Evolutionary conservation across 306 rosid genomes (phyloP).

Genomic region (Trifolium dubium): DNA sequence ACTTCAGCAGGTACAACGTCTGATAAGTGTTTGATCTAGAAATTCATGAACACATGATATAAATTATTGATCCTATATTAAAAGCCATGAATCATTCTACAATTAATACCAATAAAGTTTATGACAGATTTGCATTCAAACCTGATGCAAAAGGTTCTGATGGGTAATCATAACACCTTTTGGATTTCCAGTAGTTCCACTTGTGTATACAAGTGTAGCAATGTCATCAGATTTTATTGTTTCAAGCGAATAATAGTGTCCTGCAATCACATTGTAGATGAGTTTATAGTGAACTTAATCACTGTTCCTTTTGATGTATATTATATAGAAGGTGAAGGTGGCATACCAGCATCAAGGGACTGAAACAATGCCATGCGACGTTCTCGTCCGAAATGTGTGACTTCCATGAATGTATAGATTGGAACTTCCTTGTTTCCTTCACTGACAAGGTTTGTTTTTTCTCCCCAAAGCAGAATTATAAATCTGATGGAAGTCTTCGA

Average conservation of each 20-base stretch:
- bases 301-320: slow-evolving; percentile 19
- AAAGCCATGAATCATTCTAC: slow-evolving; percentile 26
- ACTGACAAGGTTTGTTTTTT: slow-evolving; percentile 61
- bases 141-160: slow-evolving; percentile 93
- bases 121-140: slow-evolving; percentile 46
- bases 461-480: slow-evolving; percentile 93
- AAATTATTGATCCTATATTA: slow-evolving; percentile 24
- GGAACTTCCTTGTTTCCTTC: slow-evolving; percentile 55
- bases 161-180: slow-evolving; percentile 96
- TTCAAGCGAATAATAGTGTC: slow-evolving; percentile 54
- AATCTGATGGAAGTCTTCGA: slow-evolving; percentile 65
- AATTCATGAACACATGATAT: slow-evolving; percentile 36
- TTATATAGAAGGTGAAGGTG: background rate
- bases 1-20: slow-evolving; percentile 74
- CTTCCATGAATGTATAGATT: slow-evolving; percentile 64
- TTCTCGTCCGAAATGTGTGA: slow-evolving; percentile 66
- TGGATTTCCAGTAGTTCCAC: slow-evolving; percentile 96
- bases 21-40: slow-evolving; percentile 71
- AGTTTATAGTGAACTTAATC: slow-evolving; percentile 31
- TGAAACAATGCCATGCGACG: slow-evolving; percentile 55
- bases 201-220: slow-evolving; percentile 90
- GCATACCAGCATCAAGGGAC: slow-evolving; percentile 68
- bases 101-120: background rate
- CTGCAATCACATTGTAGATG: slow-evolving; percentile 58
- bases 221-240: slow-evolving; percentile 75